Conservation (phyloP, 2,329 filamentous ascomycete genomes). For the Albifimbria verrucaria region DNA sequence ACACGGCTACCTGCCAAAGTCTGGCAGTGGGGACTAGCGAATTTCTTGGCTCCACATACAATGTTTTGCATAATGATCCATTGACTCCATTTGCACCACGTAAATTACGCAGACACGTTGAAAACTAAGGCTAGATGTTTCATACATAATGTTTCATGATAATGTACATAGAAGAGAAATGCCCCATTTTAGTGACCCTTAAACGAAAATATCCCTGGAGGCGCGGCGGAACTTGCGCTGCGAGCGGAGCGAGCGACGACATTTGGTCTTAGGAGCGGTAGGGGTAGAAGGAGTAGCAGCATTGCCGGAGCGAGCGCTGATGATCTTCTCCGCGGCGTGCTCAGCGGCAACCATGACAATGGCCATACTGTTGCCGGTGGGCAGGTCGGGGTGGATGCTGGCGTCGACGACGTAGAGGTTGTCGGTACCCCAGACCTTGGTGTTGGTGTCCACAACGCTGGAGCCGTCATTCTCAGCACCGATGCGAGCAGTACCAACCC, state of each 20-base stretch:
- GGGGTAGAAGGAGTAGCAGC: background rate
- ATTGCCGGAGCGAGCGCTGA: background rate
- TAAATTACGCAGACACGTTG: too few species aligned
- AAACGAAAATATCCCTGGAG: background rate
- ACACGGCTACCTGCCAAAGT: too few species aligned
- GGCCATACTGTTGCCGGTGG: conserved; percentile 22
- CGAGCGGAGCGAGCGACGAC: background rate
- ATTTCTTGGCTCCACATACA: too few species aligned
- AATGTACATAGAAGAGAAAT: background rate
- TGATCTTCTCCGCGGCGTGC: conserved; percentile 19
- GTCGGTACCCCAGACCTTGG: conserved; percentile 26
- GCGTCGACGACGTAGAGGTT: conserved; percentile 27
- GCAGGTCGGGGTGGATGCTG: conserved; percentile 27
- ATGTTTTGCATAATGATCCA: too few species aligned
- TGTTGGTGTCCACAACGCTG: conserved; percentile 27
- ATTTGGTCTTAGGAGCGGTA: background rate
- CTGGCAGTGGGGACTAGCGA: too few species aligned
- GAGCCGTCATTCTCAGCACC: conserved; percentile 24
- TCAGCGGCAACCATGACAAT: conserved; percentile 23
- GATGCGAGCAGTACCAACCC: conserved; percentile 27
- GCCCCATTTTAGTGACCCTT: background rate
- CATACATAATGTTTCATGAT: too few species aligned
- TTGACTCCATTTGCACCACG: too few species aligned
- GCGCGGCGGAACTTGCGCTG: background rate
- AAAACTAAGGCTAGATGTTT: too few species aligned